These are phyloP conservation scores for Diaporthe sp. DNA, from an alignment of 2,329 filamentous ascomycete species.

Conservation along the genomic window DNA sequence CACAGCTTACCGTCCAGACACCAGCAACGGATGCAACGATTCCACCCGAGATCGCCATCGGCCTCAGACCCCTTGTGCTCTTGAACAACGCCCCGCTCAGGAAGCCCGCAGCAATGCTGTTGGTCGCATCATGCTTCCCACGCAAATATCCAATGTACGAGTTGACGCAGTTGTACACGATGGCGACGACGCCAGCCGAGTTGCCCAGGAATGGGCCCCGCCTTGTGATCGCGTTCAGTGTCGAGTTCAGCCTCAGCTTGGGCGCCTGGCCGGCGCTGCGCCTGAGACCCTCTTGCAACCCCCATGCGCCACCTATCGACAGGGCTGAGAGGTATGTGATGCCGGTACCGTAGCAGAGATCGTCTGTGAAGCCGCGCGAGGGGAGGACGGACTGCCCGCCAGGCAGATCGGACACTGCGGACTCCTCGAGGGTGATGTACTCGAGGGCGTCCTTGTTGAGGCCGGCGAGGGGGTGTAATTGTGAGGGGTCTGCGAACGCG, in stretches of 20 bases:
- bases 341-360: conserved; percentile 97
- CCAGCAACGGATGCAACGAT: conserved; percentile 90
- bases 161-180: conserved; percentile 96
- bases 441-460: conserved; percentile 94
- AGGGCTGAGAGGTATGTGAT: conserved; percentile 93
- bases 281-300: conserved; percentile 88
- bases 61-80: conserved; percentile 89
- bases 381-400: conserved; percentile 90
- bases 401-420: conserved; percentile 86
- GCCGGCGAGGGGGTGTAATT: conserved; percentile 93
- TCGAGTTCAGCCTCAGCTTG: conserved; percentile 92
- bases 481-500: conserved; percentile 85
- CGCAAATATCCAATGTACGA: conserved; percentile 83
- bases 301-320: conserved; percentile 90
- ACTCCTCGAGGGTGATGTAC: conserved; percentile 95
- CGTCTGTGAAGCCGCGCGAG: conserved; percentile 96
- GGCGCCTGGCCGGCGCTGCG: conserved; percentile 84
- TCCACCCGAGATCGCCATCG: conserved; percentile 94
- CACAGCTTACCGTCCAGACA: conserved; percentile 85
- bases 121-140: conserved; percentile 90
- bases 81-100: conserved; percentile 97
- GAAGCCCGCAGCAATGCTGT: conserved; percentile 87
- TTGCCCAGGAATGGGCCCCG: conserved; percentile 96
- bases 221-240: conserved; percentile 93
- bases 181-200: conserved; percentile 93